Evolutionary conservation across 805 yeast genomes (phyloP).

Genomic region (Dipodascus geniculatus): DNA sequence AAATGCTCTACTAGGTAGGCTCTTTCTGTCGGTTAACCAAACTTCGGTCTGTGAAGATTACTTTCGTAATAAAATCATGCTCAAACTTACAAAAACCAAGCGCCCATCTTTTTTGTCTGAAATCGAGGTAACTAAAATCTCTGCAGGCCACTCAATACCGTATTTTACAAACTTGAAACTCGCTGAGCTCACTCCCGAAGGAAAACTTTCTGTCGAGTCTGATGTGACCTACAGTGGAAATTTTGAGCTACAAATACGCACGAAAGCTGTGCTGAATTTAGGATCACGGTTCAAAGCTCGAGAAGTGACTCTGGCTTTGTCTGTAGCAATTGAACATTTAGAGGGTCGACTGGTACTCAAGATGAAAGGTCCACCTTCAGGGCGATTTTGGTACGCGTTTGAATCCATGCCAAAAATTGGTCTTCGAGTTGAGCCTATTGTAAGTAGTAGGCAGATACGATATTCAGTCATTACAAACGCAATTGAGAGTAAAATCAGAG

Average conservation of each 20-base stretch:
- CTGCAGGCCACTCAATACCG: slow-evolving; percentile 76
- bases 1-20: slow-evolving; percentile 74
- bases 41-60: slow-evolving; percentile 54
- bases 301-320: slow-evolving; percentile 63
- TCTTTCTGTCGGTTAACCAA: slow-evolving; percentile 64
- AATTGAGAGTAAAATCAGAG: slow-evolving; percentile 67
- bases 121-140: slow-evolving; percentile 57
- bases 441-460: slow-evolving; percentile 70
- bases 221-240: slow-evolving; percentile 64
- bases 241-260: slow-evolving; percentile 64
- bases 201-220: slow-evolving; percentile 50
- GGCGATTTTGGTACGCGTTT: slow-evolving; percentile 84
- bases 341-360: slow-evolving; percentile 62
- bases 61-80: slow-evolving; percentile 47
- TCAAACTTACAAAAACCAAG: slow-evolving; percentile 66
- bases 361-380: slow-evolving; percentile 84
- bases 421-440: slow-evolving; percentile 78
- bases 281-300: slow-evolving; percentile 63
- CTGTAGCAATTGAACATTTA: slow-evolving; percentile 53
- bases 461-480: slow-evolving; percentile 70
- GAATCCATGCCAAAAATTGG: slow-evolving; percentile 66
- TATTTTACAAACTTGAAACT: slow-evolving; percentile 62
- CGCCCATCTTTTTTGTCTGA: slow-evolving; percentile 84
- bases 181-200: slow-evolving; percentile 65
- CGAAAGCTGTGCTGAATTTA: slow-evolving; percentile 64